Conservation (phyloP, 345 rosid genomes). For the Acer yangbiense region DNA sequence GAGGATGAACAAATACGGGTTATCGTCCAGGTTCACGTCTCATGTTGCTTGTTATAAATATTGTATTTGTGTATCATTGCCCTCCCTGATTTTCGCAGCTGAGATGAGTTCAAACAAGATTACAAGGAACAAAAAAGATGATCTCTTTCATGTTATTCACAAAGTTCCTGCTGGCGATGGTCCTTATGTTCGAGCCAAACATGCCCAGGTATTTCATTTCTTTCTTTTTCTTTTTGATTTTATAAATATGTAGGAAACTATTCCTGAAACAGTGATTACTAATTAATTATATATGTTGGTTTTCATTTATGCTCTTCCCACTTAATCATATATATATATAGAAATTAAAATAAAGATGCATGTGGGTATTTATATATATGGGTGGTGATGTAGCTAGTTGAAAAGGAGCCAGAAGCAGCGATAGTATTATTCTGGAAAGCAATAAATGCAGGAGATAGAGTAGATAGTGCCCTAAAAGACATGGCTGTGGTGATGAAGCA, state of each 20-base stretch:
- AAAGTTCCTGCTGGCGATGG: conserved; percentile 87
- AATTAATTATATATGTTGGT: background rate
- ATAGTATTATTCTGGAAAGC: conserved; percentile 90
- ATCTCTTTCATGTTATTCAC: conserved; percentile 60
- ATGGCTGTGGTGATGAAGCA: conserved; percentile 97
- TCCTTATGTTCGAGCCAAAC: conserved; percentile 86
- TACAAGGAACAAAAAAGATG: conserved; percentile 33
- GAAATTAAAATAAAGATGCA: no score
- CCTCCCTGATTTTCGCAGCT: background rate
- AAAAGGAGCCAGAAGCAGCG: conserved; percentile 84
- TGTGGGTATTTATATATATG: background rate
- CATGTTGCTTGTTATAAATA: no score
- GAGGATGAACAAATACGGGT: no score
- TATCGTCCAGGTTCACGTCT: no score
- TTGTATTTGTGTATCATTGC: no score
- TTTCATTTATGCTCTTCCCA: background rate
- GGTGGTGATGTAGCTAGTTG: conserved; percentile 46
- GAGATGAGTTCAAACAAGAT: background rate
- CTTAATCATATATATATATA: background rate
- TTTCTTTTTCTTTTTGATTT: no score
- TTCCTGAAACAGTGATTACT: background rate
- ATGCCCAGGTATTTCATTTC: conserved; percentile 63
- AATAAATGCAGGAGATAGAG: conserved; percentile 79
- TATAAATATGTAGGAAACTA: background rate
- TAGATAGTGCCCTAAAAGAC: conserved; percentile 80